Evolutionary conservation across 805 yeast species (phyloP).

Genomic region (Saccharomyces paradoxus): DNA sequence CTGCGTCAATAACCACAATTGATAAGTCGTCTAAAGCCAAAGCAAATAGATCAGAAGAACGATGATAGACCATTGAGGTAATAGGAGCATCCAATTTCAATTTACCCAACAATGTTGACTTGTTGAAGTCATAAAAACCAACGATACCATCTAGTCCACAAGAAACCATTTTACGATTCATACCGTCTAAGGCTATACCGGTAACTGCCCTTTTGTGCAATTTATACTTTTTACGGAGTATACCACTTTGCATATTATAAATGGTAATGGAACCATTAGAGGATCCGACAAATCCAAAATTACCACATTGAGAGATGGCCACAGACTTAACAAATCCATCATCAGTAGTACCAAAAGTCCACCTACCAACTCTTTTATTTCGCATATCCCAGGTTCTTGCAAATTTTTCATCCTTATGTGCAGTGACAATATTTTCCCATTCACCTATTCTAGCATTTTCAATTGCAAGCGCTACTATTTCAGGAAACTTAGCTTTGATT

Average conservation of each 20-base stretch:
- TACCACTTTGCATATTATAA: conserved; percentile 89
- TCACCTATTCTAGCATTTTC: conserved; percentile 72
- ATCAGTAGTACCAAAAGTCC: conserved; percentile 66
- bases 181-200: conserved; percentile 81
- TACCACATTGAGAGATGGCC: conserved; percentile 85
- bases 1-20: conserved; percentile 72
- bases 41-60: conserved; percentile 77
- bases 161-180: conserved; percentile 82
- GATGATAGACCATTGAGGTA: conserved; percentile 68
- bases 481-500: conserved; percentile 66
- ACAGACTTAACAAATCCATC: conserved; percentile 67
- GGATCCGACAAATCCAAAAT: conserved; percentile 88
- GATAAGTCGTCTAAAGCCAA: conserved; percentile 80
- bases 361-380: conserved; percentile 71
- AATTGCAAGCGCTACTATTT: conserved; percentile 60
- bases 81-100: conserved; percentile 68
- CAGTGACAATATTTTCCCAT: conserved; percentile 90
- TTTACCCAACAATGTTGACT: conserved; percentile 58
- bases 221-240: conserved; percentile 57
- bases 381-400: conserved; percentile 90
- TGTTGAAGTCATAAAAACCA: conserved; percentile 77
- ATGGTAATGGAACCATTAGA: conserved; percentile 76
- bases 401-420: conserved; percentile 70
- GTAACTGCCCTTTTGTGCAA: conserved; percentile 75
- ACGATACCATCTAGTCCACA: conserved; percentile 83